A percentile compares a stretch with the other conserved stretches of the same genome.
These are phyloP conservation scores for Kluyveromyces dobzhanskii DNA, from an alignment of 805 yeast species.

Conservation along the genomic window DNA sequence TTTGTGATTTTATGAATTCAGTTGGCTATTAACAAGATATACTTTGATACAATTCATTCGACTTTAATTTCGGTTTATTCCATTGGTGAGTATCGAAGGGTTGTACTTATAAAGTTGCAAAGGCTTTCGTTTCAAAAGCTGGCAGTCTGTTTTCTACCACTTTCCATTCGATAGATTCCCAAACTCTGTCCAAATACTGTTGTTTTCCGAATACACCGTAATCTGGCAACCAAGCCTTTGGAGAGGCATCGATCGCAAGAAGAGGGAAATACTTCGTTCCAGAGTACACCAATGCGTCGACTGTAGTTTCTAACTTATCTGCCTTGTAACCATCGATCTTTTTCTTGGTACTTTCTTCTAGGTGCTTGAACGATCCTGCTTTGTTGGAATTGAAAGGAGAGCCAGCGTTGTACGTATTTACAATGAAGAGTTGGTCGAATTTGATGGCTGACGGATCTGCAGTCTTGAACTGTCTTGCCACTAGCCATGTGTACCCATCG, in stretches of 20 bases:
- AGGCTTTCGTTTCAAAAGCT: constrained; percentile 20
- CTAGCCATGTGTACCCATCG: constrained; percentile 86
- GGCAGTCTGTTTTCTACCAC: constrained; percentile 44
- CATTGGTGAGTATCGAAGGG: not conserved
- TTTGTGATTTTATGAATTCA: too few species aligned
- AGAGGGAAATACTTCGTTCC: constrained; percentile 42
- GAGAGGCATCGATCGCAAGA: constrained; percentile 63
- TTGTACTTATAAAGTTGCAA: not conserved
- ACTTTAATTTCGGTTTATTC: too few species aligned
- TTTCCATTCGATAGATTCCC: constrained; percentile 70
- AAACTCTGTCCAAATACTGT: constrained; percentile 52
- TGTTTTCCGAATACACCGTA: constrained; percentile 72
- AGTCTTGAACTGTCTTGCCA: constrained; percentile 39
- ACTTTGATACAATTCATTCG: too few species aligned
- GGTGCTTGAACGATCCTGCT: constrained; percentile 33
- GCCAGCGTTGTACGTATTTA: constrained; percentile 87
- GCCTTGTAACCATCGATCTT: constrained; percentile 1
- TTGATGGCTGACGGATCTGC: constrained; percentile 15
- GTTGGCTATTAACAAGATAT: too few species aligned
- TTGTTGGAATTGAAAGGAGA: constrained; percentile 61
- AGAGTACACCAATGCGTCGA: constrained; percentile 33
- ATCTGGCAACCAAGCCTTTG: constrained; percentile 60
- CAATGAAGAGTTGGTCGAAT: constrained; percentile 48
- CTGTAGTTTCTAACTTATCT: constrained; percentile 12
- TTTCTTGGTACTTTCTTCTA: constrained; percentile 6